These are phyloP conservation scores for Ceriops decandra DNA, from an alignment of 345 rosid genomes.

Conservation along the genomic window DNA sequence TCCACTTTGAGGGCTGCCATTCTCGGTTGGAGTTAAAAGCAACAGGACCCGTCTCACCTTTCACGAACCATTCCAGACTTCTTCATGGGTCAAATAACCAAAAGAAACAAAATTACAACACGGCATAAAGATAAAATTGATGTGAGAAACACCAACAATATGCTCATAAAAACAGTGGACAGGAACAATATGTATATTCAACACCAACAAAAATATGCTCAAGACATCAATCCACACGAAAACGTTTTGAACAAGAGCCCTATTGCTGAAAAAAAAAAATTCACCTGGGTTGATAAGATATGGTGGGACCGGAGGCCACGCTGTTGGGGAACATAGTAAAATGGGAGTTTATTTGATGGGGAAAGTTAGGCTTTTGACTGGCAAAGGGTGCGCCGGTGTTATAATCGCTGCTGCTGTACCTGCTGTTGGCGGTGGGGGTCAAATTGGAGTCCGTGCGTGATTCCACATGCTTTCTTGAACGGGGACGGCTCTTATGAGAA, in stretches of 20 bases:
- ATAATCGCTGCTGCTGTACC: constrained; percentile 16
- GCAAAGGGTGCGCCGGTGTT: constrained; percentile 8
- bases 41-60: constrained; percentile 42
- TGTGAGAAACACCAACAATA: neutral
- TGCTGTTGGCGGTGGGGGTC: constrained; percentile 17
- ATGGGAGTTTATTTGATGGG: constrained; percentile 25
- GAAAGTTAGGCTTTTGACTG: constrained; percentile 29
- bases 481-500: constrained; percentile 68
- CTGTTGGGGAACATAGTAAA: constrained; percentile 20
- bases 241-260: neutral
- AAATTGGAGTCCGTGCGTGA: constrained; percentile 22
- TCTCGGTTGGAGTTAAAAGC: constrained; percentile 37
- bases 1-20: constrained; percentile 30
- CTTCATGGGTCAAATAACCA: constrained; percentile 45
- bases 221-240: neutral
- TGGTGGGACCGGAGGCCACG: constrained; percentile 26
- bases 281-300: constrained; percentile 57
- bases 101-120: neutral
- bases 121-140: neutral
- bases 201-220: no score
- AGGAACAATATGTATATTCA: neutral
- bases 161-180: neutral
- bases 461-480: constrained; percentile 97
- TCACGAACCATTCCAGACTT: constrained; percentile 68
- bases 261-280: neutral